Conservation (phyloP, 2,329 filamentous ascomycete species). For the Talaromyces rugulosus region DNA sequence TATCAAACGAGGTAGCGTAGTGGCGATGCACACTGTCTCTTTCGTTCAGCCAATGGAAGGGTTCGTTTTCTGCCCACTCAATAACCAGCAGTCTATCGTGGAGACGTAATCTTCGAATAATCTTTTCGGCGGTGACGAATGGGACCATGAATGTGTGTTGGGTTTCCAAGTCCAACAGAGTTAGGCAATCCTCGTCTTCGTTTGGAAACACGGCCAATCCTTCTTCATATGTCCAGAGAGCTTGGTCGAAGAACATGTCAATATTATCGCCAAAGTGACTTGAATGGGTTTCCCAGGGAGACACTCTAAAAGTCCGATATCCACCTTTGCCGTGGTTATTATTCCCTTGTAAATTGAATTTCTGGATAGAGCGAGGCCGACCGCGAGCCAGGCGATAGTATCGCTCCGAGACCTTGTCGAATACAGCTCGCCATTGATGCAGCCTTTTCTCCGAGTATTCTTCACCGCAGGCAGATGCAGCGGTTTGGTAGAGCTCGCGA, state of each 20-base stretch:
- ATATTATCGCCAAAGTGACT: conserved; percentile 29
- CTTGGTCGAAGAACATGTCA: conserved; percentile 33
- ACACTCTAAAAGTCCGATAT: conserved; percentile 37
- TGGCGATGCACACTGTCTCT: conserved; percentile 52
- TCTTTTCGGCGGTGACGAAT: conserved; percentile 48
- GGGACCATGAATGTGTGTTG: conserved; percentile 45
- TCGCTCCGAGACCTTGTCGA: conserved; percentile 49
- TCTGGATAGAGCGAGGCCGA: conserved; percentile 45
- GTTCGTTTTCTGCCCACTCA: conserved; percentile 57
- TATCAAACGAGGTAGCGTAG: conserved; percentile 57
- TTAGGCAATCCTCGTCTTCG: conserved; percentile 29
- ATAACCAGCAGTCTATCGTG: conserved; percentile 54
- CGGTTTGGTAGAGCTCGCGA: conserved; percentile 28
- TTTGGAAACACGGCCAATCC: conserved; percentile 54
- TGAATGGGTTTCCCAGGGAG: conserved; percentile 39
- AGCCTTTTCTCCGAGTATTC: conserved; percentile 3
- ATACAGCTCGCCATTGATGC: conserved; percentile 29
- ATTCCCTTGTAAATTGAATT: conserved; percentile 39
- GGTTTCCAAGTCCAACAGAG: conserved; percentile 50
- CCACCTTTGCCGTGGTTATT: conserved; percentile 26
- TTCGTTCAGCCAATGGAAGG: conserved; percentile 51
- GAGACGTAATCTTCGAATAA: conserved; percentile 54
- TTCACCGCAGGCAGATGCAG: not conserved
- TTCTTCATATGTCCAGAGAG: conserved; percentile 55
- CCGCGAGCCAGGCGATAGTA: conserved; percentile 53